Percentiles rank a stretch among this genome's conserved stretches.
Conservation (phyloP, 129 eudicot species). For the Ambrosia artemisiifolia region DNA sequence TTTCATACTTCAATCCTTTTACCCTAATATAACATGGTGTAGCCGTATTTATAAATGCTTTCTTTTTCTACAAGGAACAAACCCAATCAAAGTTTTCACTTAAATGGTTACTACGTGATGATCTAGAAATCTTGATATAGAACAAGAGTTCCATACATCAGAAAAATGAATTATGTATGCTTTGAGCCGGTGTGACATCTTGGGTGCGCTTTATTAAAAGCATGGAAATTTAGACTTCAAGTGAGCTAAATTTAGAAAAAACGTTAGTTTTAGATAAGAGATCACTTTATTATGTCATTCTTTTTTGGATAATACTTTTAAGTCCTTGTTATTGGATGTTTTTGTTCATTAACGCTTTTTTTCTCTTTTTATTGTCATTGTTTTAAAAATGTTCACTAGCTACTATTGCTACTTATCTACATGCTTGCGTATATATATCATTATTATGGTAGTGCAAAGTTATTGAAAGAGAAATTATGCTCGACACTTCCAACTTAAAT, state of each 20-base stretch:
- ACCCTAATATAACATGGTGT: no score
- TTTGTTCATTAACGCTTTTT: slow-evolving; percentile 10
- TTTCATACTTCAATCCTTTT: no score
- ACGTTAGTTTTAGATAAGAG: slow-evolving; percentile 2
- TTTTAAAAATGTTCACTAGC: slow-evolving; percentile 19
- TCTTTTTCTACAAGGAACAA: not conserved
- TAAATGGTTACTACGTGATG: slow-evolving; percentile 1
- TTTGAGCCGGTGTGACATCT: no score
- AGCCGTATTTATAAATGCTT: no score
- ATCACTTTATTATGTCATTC: not conserved
- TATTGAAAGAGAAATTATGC: slow-evolving; percentile 16
- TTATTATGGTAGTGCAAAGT: slow-evolving; percentile 26
- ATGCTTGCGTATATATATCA: slow-evolving; percentile 26
- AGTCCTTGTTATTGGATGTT: slow-evolving; percentile 22
- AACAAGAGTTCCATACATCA: not conserved
- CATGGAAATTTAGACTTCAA: not conserved
- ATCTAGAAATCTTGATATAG: not conserved
- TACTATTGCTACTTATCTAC: slow-evolving; percentile 27
- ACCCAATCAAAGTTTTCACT: not conserved
- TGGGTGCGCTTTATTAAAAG: not conserved
- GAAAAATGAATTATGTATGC: not conserved
- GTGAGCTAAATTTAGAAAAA: not conserved
- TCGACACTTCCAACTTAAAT: slow-evolving; percentile 1
- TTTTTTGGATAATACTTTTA: slow-evolving; percentile 19
- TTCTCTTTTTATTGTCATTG: slow-evolving; percentile 20